Evolutionary conservation across 2,329 filamentous ascomycete genomes (phyloP), one percentile per base, ranked within the genome.

Genomic region (Penicillium corylophilum): DNA sequence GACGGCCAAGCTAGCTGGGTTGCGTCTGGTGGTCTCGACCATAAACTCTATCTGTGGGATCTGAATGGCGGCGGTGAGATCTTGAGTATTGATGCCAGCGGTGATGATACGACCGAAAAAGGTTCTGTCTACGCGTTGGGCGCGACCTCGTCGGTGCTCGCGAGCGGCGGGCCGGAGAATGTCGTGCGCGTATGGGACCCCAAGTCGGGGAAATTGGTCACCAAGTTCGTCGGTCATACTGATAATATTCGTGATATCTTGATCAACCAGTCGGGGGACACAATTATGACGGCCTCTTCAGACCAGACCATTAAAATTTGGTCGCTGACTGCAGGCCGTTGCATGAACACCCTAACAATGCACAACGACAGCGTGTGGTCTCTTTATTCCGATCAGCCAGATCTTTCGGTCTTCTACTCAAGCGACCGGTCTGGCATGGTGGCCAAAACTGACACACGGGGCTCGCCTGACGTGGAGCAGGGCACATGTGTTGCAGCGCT

Each of bases 281-380:
- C 86, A 36, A 89, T 99, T 62, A 83, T 99, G 79, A 96, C 93
- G 0, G 92, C 90, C 13, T 96, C 92, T 62, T 93, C 93, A 1
- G 94, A 99, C 70, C 91, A 95, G 74, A 97, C 94, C 0, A 87
- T 99, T 76, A 99, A 99, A 76, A 85, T 97, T 51, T 99, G 94
- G 94, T 96, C 92, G 60, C 86, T 97, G 62, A 94, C 89, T 10
- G 93, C 91, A 20, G 94, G 94, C 49, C 83, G 94, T 62, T 99
- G 94, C 79, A 93, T 97, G 87, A 90, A 96, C 73, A 99, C 94
- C 0, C 82, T 99, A 63, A 96, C 92, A 48, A 99, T 99, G 94
- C 94, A 99, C 74, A 95, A 95, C 67, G 91, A 96, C 67, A 96
- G 92, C 68, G 90, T 99, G 20, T 99, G 94, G 94, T 95, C 90